Conservation (phyloP, 345 rosid species). For the Combretum micranthum region DNA sequence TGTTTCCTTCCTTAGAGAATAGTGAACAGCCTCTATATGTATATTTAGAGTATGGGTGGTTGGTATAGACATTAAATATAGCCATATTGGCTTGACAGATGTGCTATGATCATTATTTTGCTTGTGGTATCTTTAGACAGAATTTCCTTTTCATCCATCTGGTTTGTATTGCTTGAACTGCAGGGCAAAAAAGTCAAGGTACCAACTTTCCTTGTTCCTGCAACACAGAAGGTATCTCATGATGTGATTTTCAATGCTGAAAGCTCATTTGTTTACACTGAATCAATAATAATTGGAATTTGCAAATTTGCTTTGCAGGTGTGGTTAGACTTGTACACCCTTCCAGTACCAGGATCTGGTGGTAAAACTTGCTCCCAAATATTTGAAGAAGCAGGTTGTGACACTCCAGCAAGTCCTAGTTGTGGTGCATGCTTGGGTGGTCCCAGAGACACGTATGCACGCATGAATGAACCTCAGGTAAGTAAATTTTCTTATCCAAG, state of each 20-base stretch:
- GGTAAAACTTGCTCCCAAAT: conserved; percentile 97
- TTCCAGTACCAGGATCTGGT: conserved; percentile 92
- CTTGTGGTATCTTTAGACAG: too few species aligned
- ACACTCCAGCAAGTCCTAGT: conserved; percentile 90
- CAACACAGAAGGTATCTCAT: conserved; percentile 74
- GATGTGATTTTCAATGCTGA: background rate
- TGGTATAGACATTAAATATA: too few species aligned
- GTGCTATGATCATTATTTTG: too few species aligned
- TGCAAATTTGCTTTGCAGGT: conserved; percentile 34
- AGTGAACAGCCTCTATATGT: too few species aligned
- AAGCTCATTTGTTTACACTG: too few species aligned
- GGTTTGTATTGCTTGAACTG: conserved; percentile 11
- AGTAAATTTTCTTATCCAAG: conserved; percentile 5
- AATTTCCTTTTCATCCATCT: background rate
- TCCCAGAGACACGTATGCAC: conserved; percentile 90
- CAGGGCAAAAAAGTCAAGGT: conserved; percentile 92
- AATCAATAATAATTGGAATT: background rate
- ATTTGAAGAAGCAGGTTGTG: conserved; percentile 98
- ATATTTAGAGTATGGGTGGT: too few species aligned
- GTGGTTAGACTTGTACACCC: conserved; percentile 82
- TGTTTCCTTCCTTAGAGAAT: too few species aligned
- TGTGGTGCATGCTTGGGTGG: conserved; percentile 99
- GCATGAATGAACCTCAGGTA: conserved; percentile 83
- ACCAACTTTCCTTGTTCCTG: conserved; percentile 96
- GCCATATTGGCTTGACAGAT: too few species aligned